phyloP scores from a whole-genome alignment of 352 stramenopile genomes.

The Globisporangium heterothallicum region DNA sequence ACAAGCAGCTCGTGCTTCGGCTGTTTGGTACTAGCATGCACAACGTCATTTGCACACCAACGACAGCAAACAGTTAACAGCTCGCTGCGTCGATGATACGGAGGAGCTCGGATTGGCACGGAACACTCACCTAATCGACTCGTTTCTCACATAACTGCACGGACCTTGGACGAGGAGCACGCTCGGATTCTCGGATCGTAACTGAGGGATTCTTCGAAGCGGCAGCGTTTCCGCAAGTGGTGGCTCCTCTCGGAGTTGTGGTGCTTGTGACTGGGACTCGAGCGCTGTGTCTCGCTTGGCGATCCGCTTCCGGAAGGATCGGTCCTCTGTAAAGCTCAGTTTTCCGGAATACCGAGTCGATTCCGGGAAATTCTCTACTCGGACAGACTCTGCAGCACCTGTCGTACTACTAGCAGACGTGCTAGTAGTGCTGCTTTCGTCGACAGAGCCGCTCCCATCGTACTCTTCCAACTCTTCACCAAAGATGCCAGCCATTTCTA shows the following conservation, averaged over 20 bases:
- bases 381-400: too few species aligned
- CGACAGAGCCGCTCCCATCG: constrained; percentile 9
- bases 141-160: constrained; percentile 24
- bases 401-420: too few species aligned
- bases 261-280: neutral
- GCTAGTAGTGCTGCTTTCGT: neutral
- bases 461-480: constrained; percentile 39
- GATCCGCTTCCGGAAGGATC: too few species aligned
- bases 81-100: neutral
- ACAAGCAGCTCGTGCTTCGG: constrained; percentile 7
- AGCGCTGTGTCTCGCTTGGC: neutral
- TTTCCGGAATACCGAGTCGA: too few species aligned
- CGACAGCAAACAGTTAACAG: neutral
- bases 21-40: constrained; percentile 2
- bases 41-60: neutral
- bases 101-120: neutral
- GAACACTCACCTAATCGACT: constrained; percentile 19
- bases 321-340: too few species aligned
- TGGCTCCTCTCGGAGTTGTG: too few species aligned
- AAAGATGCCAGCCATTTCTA: constrained; percentile 53
- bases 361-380: too few species aligned
- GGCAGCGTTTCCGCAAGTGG: too few species aligned
- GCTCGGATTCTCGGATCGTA: neutral
- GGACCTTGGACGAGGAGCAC: constrained; percentile 14
- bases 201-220: too few species aligned